A percentile compares a stretch with the other conserved stretches of the same genome.
Conservation (phyloP, 2,329 filamentous ascomycete species). For the Xylariaceae sp. region DNA sequence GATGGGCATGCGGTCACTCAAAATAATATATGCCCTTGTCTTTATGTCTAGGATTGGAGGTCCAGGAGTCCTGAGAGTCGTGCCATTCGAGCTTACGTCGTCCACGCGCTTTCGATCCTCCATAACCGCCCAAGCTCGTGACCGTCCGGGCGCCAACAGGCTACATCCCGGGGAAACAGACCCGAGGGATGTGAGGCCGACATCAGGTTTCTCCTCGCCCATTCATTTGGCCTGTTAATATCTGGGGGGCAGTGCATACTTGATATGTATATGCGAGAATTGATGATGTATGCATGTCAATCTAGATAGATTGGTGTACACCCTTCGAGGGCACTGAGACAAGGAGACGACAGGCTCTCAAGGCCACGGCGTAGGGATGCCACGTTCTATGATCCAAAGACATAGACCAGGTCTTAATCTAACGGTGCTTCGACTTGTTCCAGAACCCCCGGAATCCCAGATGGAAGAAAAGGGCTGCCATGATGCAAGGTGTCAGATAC, state of each 20-base stretch:
- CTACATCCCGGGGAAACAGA: constrained; percentile 4
- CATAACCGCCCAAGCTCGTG: not conserved
- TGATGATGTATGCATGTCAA: constrained; percentile 10
- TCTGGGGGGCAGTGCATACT: not conserved
- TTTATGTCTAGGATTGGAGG: not conserved
- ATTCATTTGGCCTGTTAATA: not conserved
- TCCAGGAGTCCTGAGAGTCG: not conserved
- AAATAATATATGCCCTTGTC: not conserved
- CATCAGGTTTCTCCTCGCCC: constrained; percentile 8
- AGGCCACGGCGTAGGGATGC: constrained; percentile 3
- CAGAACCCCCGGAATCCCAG: not conserved
- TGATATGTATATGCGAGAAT: constrained; percentile 4
- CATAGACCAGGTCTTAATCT: not conserved
- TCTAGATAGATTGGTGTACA: constrained; percentile 1
- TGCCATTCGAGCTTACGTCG: constrained; percentile 14
- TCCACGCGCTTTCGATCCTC: not conserved
- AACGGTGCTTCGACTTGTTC: not conserved
- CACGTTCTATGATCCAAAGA: not conserved
- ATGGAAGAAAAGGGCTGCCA: not conserved
- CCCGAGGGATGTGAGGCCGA: constrained; percentile 9
- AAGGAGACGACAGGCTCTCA: not conserved
- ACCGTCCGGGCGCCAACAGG: not conserved
- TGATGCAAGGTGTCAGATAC: not conserved
- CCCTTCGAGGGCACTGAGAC: not conserved
- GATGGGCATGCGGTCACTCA: not conserved